These are phyloP conservation scores for Tulasnella sp. DNA, from an alignment of 768 basidiomycete species.

Conservation along the genomic window DNA sequence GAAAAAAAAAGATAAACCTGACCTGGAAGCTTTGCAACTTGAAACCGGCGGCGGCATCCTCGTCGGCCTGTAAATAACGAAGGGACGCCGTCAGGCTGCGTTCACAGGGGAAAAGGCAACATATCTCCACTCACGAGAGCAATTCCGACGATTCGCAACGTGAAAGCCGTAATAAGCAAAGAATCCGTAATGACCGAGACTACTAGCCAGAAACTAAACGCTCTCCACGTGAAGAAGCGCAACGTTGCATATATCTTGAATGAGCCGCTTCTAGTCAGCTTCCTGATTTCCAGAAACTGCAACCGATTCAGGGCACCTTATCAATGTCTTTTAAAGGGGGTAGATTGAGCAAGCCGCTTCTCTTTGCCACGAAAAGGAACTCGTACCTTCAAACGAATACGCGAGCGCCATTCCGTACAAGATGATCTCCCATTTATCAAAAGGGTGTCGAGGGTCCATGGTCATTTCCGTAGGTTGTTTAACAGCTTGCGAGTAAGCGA, in stretches of 20 bases:
- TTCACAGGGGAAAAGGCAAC: too few relatives aligned
- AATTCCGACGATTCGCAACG: constrained; percentile 59
- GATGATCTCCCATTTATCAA: constrained; percentile 73
- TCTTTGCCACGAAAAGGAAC: constrained; percentile 6
- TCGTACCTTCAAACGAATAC: constrained; percentile 69
- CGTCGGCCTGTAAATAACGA: constrained; percentile 10
- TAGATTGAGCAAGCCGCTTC: background rate
- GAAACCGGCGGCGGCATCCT: background rate
- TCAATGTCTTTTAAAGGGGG: constrained; percentile 41
- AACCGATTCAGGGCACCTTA: constrained; percentile 38
- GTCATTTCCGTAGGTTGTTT: constrained; percentile 63
- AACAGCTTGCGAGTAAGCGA: constrained; percentile 77
- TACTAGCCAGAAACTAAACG: constrained; percentile 71
- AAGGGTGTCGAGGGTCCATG: constrained; percentile 45
- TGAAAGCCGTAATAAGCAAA: constrained; percentile 65
- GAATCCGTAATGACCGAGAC: constrained; percentile 65
- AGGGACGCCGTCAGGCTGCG: too few relatives aligned
- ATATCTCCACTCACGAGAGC: too few relatives aligned
- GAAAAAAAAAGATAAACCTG: constrained; percentile 39
- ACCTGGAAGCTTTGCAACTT: constrained; percentile 72
- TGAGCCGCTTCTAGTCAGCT: background rate
- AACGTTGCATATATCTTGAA: constrained; percentile 60
- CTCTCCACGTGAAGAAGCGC: constrained; percentile 68
- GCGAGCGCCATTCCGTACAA: constrained; percentile 73
- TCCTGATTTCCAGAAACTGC: background rate